Base-by-base conservation (phyloP, 768 basidiomycete genomes). In the Lanmaoa rubissima region DNA sequence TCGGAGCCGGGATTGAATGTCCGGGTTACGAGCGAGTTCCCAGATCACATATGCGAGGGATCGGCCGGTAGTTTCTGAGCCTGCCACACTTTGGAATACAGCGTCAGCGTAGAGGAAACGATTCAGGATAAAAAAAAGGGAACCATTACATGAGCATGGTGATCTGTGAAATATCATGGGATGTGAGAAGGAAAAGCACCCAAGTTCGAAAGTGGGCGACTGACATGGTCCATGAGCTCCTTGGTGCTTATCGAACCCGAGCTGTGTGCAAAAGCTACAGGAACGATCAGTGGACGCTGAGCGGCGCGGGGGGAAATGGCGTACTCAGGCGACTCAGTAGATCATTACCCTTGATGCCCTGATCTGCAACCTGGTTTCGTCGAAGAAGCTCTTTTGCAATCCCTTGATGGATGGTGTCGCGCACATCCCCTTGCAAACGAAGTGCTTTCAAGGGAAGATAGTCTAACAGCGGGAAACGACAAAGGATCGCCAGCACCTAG, bases 331-430 rank as follows among this genome's bases (percentile, higher is more conserved):
- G 55, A 40, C 55, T 57, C 36, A 57, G 24, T 7, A 57, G 11
- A 57, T 57, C 55, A 19, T 57, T 53, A 9, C 31, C 44, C 9
- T 32, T 57, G 19, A 12, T 5, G 11, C 6, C 31, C n/a, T 39
- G 43, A n/a, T 48, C 44, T 1, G 44, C 16, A 10, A 12, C 21
- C 21, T 40, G 36, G 31, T 48, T 48, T 21, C 54, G 41, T 26
- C 65, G 58, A 24, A 61, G 38, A 13, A 61, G 41, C 28, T 61
- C 59, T 24, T 50, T 45, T 17, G 59, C 59, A 42, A 61, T 11
- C 0, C 60, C 59, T 21, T 39, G 14, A 11, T 60, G 59, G 34
- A 60, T 60, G 14, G 59, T 60, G 12, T 58, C 41, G 32, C 59
- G 57, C n/a, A 60, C 59, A n/a, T 59, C 51, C 42, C 50, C 57